A percentile compares a stretch with the other conserved stretches of the same genome.
Conservation (phyloP, 2,329 filamentous ascomycete genomes). For the Hypoxylon sp. region DNA sequence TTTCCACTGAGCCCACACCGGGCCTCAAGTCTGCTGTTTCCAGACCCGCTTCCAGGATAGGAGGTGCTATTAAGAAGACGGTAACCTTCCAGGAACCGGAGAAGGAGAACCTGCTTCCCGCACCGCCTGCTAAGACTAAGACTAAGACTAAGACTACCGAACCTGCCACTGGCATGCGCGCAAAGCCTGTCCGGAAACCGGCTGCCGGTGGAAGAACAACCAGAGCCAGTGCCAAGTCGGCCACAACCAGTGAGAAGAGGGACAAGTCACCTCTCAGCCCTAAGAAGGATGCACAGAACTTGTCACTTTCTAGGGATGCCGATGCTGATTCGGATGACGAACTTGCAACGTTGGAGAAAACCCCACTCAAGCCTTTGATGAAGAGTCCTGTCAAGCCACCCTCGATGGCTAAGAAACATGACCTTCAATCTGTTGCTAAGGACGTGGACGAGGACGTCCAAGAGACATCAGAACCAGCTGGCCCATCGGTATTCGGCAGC, state of each 20-base stretch:
- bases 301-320: constrained; percentile 59
- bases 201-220: constrained; percentile 57
- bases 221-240: constrained; percentile 56
- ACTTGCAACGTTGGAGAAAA: constrained; percentile 67
- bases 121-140: constrained; percentile 52
- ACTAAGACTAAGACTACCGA: constrained; percentile 55
- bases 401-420: constrained; percentile 56
- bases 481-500: constrained; percentile 62
- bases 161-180: constrained; percentile 58
- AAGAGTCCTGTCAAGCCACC: constrained; percentile 70
- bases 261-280: constrained; percentile 71
- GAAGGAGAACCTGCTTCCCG: constrained; percentile 73
- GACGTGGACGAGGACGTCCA: constrained; percentile 51
- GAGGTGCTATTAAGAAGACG: constrained; percentile 64
- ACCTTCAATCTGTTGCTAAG: constrained; percentile 50
- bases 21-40: constrained; percentile 61
- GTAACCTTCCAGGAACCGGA: constrained; percentile 76
- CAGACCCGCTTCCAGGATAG: constrained; percentile 48
- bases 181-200: constrained; percentile 66
- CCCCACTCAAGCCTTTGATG: constrained; percentile 67
- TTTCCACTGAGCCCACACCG: constrained; percentile 54
- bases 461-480: constrained; percentile 56
- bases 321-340: constrained; percentile 72
- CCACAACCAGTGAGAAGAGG: constrained; percentile 55
- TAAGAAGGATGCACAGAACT: constrained; percentile 75